Conservation (phyloP, 495 filamentous ascomycete genomes). For the Hyphodiscus hymeniophilus region DNA sequence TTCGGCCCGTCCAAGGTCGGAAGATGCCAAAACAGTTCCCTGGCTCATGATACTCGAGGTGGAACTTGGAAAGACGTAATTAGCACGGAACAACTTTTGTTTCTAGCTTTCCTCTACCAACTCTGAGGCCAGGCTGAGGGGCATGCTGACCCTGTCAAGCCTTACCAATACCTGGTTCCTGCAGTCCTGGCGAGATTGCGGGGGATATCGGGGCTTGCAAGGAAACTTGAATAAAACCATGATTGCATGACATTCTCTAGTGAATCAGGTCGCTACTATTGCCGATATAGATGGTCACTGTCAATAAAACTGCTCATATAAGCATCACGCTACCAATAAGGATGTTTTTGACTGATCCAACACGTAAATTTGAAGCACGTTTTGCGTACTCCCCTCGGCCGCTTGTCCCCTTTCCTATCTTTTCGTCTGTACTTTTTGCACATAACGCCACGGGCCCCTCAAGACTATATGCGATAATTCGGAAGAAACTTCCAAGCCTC, state of each 20-base stretch:
- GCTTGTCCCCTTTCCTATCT: conserved; percentile 1
- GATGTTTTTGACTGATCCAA: conserved; percentile 8
- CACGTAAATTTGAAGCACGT: neutral
- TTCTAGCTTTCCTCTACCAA: neutral
- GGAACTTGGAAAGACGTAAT: conserved; percentile 22
- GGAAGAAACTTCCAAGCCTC: neutral
- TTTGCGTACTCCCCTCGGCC: neutral
- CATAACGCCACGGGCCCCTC: conserved; percentile 9
- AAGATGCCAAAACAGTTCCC: conserved; percentile 5
- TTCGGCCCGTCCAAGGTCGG: neutral
- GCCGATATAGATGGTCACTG: conserved; percentile 10
- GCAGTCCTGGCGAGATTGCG: conserved; percentile 3
- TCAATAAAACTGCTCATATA: conserved; percentile 19
- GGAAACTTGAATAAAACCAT: no score
- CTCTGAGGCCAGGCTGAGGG: neutral
- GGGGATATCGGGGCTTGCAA: neutral
- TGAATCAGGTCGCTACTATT: conserved; percentile 12
- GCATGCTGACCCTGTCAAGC: neutral
- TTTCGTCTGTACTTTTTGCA: conserved; percentile 14
- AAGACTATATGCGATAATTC: conserved; percentile 16
- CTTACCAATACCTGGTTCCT: conserved; percentile 1
- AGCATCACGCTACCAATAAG: conserved; percentile 11
- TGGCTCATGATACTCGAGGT: conserved; percentile 19
- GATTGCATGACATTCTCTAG: conserved; percentile 14
- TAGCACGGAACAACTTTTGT: conserved; percentile 4